Percentiles rank a stretch among this genome's conserved stretches.
phyloP scores from a whole-genome alignment of 306 rosid species.

The Gynostemma pentaphyllum region DNA sequence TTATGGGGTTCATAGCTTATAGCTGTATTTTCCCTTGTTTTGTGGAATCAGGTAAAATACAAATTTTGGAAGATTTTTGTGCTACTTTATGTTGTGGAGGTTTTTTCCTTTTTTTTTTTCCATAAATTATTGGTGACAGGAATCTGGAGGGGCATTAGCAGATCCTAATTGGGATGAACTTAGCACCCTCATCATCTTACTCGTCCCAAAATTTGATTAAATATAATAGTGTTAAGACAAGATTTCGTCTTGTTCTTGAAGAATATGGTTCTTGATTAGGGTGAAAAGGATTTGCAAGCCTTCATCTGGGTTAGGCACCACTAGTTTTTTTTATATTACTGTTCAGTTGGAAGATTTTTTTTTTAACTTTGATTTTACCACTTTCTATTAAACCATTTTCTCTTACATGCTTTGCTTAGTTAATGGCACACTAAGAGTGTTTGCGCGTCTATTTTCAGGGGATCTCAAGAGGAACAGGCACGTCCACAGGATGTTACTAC shows the following conservation, averaged over 20 bases:
- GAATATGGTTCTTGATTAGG: neutral
- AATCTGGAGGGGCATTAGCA: too few species aligned
- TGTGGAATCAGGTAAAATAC: neutral
- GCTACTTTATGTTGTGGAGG: neutral
- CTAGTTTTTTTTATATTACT: neutral
- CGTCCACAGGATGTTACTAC: constrained; percentile 49
- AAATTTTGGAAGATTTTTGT: neutral
- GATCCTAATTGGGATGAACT: too few species aligned
- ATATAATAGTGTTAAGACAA: too few species aligned
- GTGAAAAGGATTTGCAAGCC: neutral
- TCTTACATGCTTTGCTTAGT: neutral
- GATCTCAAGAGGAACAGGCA: constrained; percentile 70
- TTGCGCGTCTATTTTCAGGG: constrained; percentile 30
- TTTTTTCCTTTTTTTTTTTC: too few species aligned
- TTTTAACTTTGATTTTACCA: neutral
- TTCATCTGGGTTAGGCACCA: neutral
- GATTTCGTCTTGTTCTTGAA: neutral
- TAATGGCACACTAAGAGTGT: neutral
- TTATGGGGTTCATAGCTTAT: neutral
- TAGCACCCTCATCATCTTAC: too few species aligned
- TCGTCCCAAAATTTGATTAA: too few species aligned
- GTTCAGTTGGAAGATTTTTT: neutral
- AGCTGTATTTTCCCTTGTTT: neutral
- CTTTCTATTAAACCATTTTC: neutral
- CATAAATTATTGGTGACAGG: too few species aligned